phyloP scores from a whole-genome alignment of 805 yeast genomes.

The Metschnikowia kunwiensis region DNA sequence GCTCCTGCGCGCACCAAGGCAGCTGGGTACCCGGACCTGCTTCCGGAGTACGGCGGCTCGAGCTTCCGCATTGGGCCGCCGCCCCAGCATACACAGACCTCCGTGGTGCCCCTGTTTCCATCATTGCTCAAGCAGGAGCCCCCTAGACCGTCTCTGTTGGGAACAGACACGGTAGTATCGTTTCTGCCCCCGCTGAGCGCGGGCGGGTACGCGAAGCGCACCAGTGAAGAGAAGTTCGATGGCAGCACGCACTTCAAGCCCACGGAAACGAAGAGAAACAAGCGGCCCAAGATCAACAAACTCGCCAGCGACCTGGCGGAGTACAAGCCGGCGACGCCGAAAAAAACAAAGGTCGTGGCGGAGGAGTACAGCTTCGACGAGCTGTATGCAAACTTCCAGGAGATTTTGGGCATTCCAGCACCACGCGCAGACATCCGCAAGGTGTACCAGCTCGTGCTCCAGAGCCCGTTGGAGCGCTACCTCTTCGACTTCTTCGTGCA shows the following conservation, averaged over 20 bases:
- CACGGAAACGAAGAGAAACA: constrained; percentile 34
- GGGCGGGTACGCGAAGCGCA: background rate
- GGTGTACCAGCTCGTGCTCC: constrained; percentile 12
- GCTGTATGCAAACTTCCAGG: constrained; percentile 23
- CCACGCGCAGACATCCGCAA: constrained; percentile 12
- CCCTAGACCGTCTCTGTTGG: too few relatives aligned
- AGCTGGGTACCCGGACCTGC: background rate
- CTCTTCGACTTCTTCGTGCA: constrained; percentile 35
- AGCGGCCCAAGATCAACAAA: constrained; percentile 37
- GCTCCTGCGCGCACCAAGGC: background rate
- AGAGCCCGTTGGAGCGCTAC: constrained; percentile 27
- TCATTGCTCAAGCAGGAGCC: constrained; percentile 1
- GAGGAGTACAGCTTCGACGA: constrained; percentile 28
- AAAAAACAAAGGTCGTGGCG: constrained; percentile 6
- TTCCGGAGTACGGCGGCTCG: background rate
- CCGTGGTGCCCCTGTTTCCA: constrained; percentile 3
- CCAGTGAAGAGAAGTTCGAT: too few relatives aligned
- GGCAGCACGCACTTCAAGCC: constrained; percentile 38
- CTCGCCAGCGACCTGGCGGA: constrained; percentile 19
- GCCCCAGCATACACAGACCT: too few relatives aligned
- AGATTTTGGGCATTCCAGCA: constrained; percentile 20
- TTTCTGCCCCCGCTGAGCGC: background rate
- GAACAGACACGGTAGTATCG: too few relatives aligned
- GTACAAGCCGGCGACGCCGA: constrained; percentile 2
- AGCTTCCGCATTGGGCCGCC: background rate